Evolutionary conservation across 225 moss, liverwort and hornwort species (phyloP), one percentile per base, ranked within the genome.

Genomic region (Anthoceros angustus): DNA sequence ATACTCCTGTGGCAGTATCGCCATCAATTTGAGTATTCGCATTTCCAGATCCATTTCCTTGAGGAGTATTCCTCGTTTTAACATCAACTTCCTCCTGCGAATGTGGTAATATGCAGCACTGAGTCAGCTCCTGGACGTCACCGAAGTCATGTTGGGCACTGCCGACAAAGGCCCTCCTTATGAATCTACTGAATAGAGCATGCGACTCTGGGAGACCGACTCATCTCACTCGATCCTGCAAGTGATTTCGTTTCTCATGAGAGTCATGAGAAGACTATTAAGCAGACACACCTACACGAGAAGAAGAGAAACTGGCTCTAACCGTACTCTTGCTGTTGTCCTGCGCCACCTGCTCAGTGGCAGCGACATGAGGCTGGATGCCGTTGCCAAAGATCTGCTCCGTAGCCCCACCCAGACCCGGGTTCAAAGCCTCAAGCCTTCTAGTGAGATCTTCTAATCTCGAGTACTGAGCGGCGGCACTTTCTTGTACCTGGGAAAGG

Each of bases 361-460:
- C 75, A 68, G 61, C 64, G 68, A 72, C 68, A 50, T 67, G 72
- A 76, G 79, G 42, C 48, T 62, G 69, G 63, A 70, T 75, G 43
- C 72, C 75, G 64, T 26, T 66, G 67, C 25, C 76, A 21, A 83
- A 79, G 43, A 83, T 73, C 72, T 84, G 77, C 24, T 83, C 73
- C 25, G 82, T 81, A 64, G 82, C 83, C 64, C 87, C 90, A 66
- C 78, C 76, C 70, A 80, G 75, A 63, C 72, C 77, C 64, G 95
- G 91, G 75, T 98, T 98, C 64, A 91, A 73, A 46, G 90, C 95
- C 76, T 91, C 95, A 64, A 98, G 74, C 63, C 91, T 88, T 76
- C 78, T 80, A 11, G 95, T 88, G 72, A 98, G 81, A 63, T 98
- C 91, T 41, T 98, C 84, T 12, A 98, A 78, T 11, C 91, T 88